Percentiles rank a stretch among this genome's conserved stretches.
phyloP scores from a whole-genome alignment of 768 basidiomycete species.

The Tricholoma sp. region DNA sequence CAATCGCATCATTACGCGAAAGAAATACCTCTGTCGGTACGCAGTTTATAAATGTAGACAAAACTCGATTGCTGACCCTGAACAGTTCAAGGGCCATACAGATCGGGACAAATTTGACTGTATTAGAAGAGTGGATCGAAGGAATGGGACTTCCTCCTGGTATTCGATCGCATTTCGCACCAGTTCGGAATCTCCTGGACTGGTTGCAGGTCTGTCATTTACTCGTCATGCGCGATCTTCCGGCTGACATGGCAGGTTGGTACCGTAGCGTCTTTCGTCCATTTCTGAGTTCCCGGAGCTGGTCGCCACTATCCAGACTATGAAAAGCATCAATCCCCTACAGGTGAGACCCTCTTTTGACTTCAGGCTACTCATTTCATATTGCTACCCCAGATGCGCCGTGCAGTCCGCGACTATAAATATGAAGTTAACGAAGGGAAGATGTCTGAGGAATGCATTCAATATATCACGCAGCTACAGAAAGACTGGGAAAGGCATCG shows the following conservation, averaged over 20 bases:
- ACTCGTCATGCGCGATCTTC: background rate
- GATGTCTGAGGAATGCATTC: slow-evolving; percentile 94
- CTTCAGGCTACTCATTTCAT: slow-evolving; percentile 1
- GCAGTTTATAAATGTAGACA: background rate
- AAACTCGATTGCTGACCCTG: background rate
- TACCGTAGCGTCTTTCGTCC: slow-evolving; percentile 70
- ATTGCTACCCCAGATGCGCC: slow-evolving; percentile 64
- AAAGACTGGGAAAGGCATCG: slow-evolving; percentile 96
- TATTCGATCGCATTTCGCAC: slow-evolving; percentile 75
- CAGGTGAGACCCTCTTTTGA: slow-evolving; percentile 46
- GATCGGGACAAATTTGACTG: slow-evolving; percentile 80
- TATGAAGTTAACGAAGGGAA: slow-evolving; percentile 89
- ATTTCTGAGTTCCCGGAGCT: slow-evolving; percentile 85
- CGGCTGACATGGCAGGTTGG: background rate
- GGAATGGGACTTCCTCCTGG: slow-evolving; percentile 75
- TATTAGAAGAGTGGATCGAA: slow-evolving; percentile 89
- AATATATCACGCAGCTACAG: slow-evolving; percentile 92
- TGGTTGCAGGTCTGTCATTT: slow-evolving; percentile 70
- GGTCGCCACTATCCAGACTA: slow-evolving; percentile 83
- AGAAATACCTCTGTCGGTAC: slow-evolving; percentile 91
- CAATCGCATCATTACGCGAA: slow-evolving; percentile 82
- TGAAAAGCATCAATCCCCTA: slow-evolving; percentile 85
- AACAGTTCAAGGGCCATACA: slow-evolving; percentile 79
- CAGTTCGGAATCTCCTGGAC: slow-evolving; percentile 75
- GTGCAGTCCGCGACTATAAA: slow-evolving; percentile 88